Evolutionary conservation across 2,329 filamentous ascomycete genomes (phyloP), one percentile per base, ranked within the genome.

Genomic region (Sclerotinia subarctica): DNA sequence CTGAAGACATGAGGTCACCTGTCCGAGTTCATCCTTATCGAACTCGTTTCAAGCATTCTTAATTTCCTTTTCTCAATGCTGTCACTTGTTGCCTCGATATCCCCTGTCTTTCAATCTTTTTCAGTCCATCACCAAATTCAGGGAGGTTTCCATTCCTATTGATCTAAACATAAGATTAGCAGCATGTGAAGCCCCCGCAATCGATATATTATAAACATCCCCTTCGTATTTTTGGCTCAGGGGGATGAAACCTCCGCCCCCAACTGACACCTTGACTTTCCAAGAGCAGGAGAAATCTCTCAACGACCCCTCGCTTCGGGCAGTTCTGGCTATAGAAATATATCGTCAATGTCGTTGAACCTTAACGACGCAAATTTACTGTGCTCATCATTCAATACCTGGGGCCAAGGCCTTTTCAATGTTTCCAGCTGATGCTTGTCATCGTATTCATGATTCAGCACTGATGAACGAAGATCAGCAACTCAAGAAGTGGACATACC

Each of bases 11-110:
- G 54, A 66, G 64, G 54, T 66, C 64, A 62, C 24, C 44, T n/a
- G 46, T 60, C 19, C 42, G 11, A 32, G 64, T 46, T 42, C 56
- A 32, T 60, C 53, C 64, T 66, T 66, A 42, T 60, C 26, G n/a
- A 66, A 59, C 32, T 35, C 47, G 54, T 59, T 66, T 66, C 46
- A 51, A 60, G 29, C 51, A 51, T 59, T 60, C 46, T 51, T 60
- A 59, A 58, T 66, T 59, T 66, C 64, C 42, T 65, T 53, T 65
- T 15, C 51, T 56, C 51, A 53, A 64, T 64, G 62, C 62, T 26
- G 38, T 42, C 47, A 26, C 15, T 24, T 26, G 35, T 24, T 54
- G 49, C 32, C 49, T 64, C 47, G 35, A 44, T 54, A n/a, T 44
- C 7, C 47, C 60, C 24, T 54, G 47, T 44, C 47, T 26, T 38